phyloP scores from a whole-genome alignment of 345 rosid species.

The Sapria himalayana region DNA sequence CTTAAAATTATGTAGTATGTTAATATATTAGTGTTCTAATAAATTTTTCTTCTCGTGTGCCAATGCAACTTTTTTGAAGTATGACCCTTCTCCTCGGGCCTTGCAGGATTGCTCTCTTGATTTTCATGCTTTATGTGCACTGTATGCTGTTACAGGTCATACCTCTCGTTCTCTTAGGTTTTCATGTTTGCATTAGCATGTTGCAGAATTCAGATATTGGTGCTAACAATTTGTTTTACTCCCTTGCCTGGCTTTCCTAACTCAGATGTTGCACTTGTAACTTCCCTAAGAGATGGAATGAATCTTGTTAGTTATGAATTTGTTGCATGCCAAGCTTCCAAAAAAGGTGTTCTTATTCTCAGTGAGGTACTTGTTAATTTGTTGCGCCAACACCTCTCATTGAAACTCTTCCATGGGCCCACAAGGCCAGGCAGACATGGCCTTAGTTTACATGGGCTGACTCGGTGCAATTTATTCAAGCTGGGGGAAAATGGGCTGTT shows the following conservation, averaged over 20 bases:
- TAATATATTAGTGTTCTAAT: too few relatives aligned
- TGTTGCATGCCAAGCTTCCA: constrained; percentile 44
- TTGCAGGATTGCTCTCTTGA: constrained; percentile 40
- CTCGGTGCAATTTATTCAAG: too few relatives aligned
- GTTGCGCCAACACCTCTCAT: too few relatives aligned
- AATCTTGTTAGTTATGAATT: constrained; percentile 48
- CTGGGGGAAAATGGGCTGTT: too few relatives aligned
- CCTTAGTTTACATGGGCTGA: too few relatives aligned
- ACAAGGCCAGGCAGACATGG: too few relatives aligned
- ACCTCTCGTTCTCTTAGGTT: neutral
- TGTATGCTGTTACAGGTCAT: constrained; percentile 40
- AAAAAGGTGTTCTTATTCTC: constrained; percentile 42
- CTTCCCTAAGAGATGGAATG: constrained; percentile 43
- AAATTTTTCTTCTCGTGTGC: too few relatives aligned
- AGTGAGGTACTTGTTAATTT: constrained; percentile 40
- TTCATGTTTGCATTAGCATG: neutral
- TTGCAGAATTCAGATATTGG: neutral
- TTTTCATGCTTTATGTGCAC: constrained; percentile 34
- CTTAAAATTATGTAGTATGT: too few relatives aligned
- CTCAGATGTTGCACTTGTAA: constrained; percentile 40
- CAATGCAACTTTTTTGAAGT: too few relatives aligned
- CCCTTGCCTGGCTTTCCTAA: constrained; percentile 1
- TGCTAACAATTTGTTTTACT: neutral
- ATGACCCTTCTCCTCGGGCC: constrained; percentile 6
- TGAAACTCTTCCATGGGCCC: too few relatives aligned